A percentile compares a stretch with the other conserved stretches of the same genome.
These are phyloP conservation scores for Anacardium occidentale DNA, from an alignment of 345 rosid genomes.

Conservation along the genomic window DNA sequence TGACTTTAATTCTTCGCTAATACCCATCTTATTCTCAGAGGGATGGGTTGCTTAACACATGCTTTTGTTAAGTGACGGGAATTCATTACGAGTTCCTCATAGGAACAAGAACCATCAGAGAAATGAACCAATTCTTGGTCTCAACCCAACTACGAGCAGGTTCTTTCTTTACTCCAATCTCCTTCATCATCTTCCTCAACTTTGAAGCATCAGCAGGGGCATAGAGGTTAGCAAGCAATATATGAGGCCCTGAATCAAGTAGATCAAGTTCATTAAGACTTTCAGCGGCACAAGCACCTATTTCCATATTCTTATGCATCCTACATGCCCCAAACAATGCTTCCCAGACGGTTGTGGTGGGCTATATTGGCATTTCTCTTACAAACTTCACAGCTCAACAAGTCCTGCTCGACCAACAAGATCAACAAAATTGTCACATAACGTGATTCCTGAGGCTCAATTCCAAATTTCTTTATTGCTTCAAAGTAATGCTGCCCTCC, in stretches of 20 bases:
- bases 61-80: background rate
- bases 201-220: constrained; percentile 55
- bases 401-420: constrained; percentile 68
- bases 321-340: constrained; percentile 67
- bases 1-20: background rate
- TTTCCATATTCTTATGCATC: constrained; percentile 58
- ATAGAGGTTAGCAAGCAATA: constrained; percentile 59
- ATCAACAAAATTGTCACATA: constrained; percentile 57
- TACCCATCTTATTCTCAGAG: background rate
- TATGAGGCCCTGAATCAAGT: constrained; percentile 51
- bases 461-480: constrained; percentile 44
- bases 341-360: constrained; percentile 59
- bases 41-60: background rate
- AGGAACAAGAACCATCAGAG: constrained; percentile 54
- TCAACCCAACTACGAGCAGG: constrained; percentile 76
- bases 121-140: constrained; percentile 65
- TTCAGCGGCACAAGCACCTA: constrained; percentile 61
- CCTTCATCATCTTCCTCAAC: constrained; percentile 58
- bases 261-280: constrained; percentile 54
- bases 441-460: constrained; percentile 44
- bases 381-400: constrained; percentile 46
- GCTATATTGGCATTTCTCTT: constrained; percentile 52
- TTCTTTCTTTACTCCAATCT: constrained; percentile 53
- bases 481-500: constrained; percentile 53
- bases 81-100: constrained; percentile 57